Percentiles rank a stretch among this genome's conserved stretches.
These are phyloP conservation scores for Nannochloropsis gaditana DNA, from an alignment of 108 stramenopile genomes.

Conservation along the genomic window DNA sequence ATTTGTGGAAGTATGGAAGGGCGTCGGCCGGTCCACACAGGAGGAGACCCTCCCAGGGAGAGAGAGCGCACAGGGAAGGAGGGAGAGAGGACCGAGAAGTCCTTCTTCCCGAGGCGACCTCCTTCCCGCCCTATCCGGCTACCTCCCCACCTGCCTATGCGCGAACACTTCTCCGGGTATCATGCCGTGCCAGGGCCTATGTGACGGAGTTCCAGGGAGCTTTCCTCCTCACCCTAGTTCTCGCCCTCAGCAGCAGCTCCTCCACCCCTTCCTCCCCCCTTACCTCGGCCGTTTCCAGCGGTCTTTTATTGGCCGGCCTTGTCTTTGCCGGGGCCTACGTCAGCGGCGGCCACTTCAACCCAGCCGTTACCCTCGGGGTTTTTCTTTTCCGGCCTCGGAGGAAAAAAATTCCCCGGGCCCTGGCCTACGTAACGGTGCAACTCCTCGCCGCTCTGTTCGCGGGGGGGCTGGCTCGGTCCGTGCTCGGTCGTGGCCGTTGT, in stretches of 20 bases:
- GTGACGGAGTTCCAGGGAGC: slow-evolving; percentile 10
- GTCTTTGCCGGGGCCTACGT: background rate
- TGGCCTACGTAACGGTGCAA: background rate
- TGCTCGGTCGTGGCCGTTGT: background rate
- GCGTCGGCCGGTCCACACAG: too few relatives aligned
- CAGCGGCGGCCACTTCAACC: slow-evolving; percentile 5
- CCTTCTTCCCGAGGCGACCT: background rate
- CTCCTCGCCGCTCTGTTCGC: background rate
- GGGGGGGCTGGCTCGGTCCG: background rate
- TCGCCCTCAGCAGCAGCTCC: background rate
- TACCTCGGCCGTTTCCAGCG: background rate
- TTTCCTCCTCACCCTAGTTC: background rate
- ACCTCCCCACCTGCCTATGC: background rate
- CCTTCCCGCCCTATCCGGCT: background rate
- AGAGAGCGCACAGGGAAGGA: background rate
- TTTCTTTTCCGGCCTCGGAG: background rate
- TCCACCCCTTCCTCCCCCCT: background rate
- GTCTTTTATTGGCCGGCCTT: background rate
- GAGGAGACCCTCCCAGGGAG: background rate
- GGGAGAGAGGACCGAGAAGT: background rate
- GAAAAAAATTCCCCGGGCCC: background rate
- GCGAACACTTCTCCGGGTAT: background rate
- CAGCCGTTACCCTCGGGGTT: background rate
- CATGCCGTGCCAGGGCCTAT: background rate
- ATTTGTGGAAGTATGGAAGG: too few relatives aligned